phyloP scores from a whole-genome alignment of 441 rosid species.

The Pelargonium fulgidum region DNA sequence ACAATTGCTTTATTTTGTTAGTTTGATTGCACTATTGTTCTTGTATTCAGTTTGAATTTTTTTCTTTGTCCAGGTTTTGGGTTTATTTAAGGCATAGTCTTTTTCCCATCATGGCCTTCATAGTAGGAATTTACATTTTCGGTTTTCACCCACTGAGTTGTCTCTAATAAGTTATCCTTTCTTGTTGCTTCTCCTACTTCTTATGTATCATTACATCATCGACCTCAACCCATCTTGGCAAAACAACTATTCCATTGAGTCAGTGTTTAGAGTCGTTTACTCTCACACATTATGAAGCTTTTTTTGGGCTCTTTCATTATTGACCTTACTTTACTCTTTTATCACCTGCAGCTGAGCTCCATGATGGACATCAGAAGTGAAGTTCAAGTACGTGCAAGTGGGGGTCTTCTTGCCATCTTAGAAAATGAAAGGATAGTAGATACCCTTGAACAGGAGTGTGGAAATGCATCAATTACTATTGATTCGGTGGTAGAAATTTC shows the following conservation, averaged over 20 bases:
- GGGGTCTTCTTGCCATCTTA: slow-evolving; percentile 89
- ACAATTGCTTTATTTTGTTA: not conserved
- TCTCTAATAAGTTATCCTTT: slow-evolving; percentile 2
- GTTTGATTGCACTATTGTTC: not conserved
- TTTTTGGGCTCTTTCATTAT: not conserved
- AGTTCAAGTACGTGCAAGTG: slow-evolving; percentile 82
- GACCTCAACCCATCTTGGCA: slow-evolving; percentile 5
- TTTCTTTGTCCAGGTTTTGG: not conserved
- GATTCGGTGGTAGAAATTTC: slow-evolving; percentile 73
- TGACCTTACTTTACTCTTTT: slow-evolving; percentile 11
- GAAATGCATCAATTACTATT: slow-evolving; percentile 66
- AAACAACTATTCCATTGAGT: slow-evolving; percentile 7
- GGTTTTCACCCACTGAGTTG: slow-evolving; percentile 3
- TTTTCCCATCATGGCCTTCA: slow-evolving; percentile 5
- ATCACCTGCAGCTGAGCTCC: slow-evolving; percentile 61
- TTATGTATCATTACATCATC: not conserved
- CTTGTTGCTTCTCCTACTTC: slow-evolving; percentile 1
- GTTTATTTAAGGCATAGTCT: slow-evolving; percentile 7
- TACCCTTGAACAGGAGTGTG: slow-evolving; percentile 74
- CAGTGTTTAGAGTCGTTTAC: slow-evolving; percentile 6
- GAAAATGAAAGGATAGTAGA: slow-evolving; percentile 89
- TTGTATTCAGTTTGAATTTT: not conserved
- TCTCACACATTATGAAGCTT: slow-evolving; percentile 14
- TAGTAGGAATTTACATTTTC: not conserved
- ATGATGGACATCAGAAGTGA: slow-evolving; percentile 96